phyloP scores from a whole-genome alignment of 306 rosid genomes.

The Fagus crenata region DNA sequence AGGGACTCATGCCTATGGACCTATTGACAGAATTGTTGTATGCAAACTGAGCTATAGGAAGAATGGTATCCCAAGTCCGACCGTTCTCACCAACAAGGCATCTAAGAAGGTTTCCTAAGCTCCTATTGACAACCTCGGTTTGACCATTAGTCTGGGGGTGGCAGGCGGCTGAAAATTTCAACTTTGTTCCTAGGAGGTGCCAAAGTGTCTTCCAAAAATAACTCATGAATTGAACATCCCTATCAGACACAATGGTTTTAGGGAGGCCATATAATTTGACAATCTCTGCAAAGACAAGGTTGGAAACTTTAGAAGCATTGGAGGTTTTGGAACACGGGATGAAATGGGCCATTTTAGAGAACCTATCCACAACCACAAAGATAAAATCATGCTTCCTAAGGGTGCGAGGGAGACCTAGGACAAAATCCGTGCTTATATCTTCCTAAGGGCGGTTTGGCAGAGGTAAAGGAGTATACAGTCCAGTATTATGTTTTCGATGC shows the following conservation, averaged over 20 bases:
- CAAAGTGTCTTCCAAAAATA: not conserved
- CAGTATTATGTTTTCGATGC: not conserved
- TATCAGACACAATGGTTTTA: not conserved
- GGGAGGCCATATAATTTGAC: not conserved
- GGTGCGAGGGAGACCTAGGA: not conserved
- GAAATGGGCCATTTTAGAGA: not conserved
- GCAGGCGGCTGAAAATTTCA: not conserved
- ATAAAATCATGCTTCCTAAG: not conserved
- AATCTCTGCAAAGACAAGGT: not conserved
- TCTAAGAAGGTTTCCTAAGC: not conserved
- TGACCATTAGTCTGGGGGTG: not conserved
- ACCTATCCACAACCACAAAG: not conserved
- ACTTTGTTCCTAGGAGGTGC: not conserved
- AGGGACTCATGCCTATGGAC: not conserved
- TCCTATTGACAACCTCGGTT: not conserved
- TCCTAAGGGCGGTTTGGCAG: not conserved
- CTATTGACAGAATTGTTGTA: not conserved
- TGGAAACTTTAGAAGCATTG: not conserved
- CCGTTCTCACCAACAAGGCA: not conserved
- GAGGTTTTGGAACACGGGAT: not conserved
- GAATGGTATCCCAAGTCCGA: not conserved
- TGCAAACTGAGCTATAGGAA: not conserved
- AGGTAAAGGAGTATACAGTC: not conserved
- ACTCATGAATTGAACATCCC: not conserved
- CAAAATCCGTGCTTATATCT: not conserved